Evolutionary conservation across 306 rosid genomes (phyloP).

Genomic region (Glycine latifolia): DNA sequence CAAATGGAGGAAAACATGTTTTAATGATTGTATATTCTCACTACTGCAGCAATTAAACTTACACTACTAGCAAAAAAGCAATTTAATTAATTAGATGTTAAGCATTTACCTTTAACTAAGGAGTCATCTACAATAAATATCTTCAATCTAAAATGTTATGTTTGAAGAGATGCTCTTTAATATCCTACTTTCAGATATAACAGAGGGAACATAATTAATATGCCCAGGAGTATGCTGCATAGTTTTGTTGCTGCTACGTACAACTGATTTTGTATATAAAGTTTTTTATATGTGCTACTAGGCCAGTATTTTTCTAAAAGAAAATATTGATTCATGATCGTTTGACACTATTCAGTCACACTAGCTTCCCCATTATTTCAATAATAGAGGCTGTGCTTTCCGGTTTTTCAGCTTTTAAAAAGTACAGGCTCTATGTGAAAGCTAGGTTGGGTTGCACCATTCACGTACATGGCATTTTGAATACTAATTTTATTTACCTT

Average conservation of each 20-base stretch:
- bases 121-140: not conserved
- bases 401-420: slow-evolving; percentile 35
- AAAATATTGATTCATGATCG: not conserved
- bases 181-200: not conserved
- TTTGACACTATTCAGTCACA: slow-evolving; percentile 13
- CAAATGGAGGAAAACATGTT: not conserved
- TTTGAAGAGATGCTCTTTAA: not conserved
- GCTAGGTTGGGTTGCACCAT: not conserved
- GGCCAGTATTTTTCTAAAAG: not conserved
- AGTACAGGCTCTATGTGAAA: slow-evolving; percentile 28
- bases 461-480: not conserved
- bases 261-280: not conserved
- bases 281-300: not conserved
- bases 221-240: not conserved
- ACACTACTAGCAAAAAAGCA: not conserved
- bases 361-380: slow-evolving; percentile 15
- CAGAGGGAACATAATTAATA: not conserved
- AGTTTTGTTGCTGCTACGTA: not conserved
- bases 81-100: not conserved
- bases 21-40: not conserved
- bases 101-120: not conserved
- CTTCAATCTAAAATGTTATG: not conserved
- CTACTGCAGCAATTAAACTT: not conserved
- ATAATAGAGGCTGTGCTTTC: slow-evolving; percentile 25
- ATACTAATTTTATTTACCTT: slow-evolving; percentile 4